These are phyloP conservation scores for Colletotrichum liriopes DNA, from an alignment of 2,329 filamentous ascomycete genomes.

Conservation along the genomic window DNA sequence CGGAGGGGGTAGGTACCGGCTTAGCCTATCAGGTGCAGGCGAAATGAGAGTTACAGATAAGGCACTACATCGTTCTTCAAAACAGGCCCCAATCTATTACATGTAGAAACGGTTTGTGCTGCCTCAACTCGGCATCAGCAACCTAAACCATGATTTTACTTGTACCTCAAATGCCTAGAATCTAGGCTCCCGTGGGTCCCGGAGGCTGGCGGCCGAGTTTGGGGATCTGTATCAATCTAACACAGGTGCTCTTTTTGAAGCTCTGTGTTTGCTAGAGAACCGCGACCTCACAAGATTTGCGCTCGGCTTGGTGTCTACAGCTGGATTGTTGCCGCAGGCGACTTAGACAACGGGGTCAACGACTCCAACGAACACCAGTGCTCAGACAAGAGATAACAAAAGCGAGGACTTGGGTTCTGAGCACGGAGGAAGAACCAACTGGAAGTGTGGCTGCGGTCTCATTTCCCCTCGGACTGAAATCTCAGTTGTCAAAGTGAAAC, in stretches of 20 bases:
- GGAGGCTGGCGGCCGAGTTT: background rate
- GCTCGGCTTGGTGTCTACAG: background rate
- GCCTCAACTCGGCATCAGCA: background rate
- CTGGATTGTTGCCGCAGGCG: background rate
- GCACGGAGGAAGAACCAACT: background rate
- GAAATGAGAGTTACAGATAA: background rate
- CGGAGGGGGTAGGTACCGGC: background rate
- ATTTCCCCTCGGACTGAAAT: background rate
- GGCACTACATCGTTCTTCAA: background rate
- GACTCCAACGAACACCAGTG: background rate
- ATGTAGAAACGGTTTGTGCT: background rate
- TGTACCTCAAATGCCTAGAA: background rate
- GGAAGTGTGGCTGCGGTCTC: background rate
- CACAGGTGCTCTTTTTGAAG: background rate
- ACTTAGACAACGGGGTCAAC: background rate
- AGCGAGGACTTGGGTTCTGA: background rate
- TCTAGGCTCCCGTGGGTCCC: background rate
- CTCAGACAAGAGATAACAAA: background rate
- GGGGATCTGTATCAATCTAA: background rate
- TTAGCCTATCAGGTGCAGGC: background rate
- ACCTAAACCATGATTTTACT: background rate
- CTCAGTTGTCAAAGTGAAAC: background rate
- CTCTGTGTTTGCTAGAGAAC: background rate
- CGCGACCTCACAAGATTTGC: background rate
- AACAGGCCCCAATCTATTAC: background rate